Evolutionary conservation across 192 early-diverging fungal genomes (phyloP), one percentile per base, ranked within the genome.

Genomic region (Coemansia interrupta): DNA sequence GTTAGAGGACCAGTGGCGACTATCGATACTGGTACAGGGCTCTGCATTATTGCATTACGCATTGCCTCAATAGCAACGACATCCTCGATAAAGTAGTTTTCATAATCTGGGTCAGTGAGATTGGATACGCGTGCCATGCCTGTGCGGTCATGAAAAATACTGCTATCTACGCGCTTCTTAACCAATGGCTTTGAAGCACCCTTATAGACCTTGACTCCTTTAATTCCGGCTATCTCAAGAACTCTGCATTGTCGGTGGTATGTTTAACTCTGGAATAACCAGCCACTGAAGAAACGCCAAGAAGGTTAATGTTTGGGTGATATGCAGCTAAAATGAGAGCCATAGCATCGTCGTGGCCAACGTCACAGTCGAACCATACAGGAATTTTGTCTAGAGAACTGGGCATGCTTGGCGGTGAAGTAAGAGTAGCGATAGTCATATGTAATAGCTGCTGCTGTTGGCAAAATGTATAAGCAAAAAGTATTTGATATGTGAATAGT

Each of bases 1-100:
- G 80, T 82, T 46, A 78, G 49, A 4, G 80, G 74, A 1, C 75
- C 80, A 23, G 67, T 60, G 1, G 80, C 75, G 5, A 66, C 68
- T 13, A 82, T 38, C 1, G 51, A 43, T 10, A 70, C 45, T 0
- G 62, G 67, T 55, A 39, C 45, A 3, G 28, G n/a, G 22, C 55
- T 68, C 32, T 14, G 29, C 51, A 65, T 65, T 24, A 75, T 69
- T 2, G 63, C 63, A 6, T 50, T 14, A 8, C 20, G 32, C 56
- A 75, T 64, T 22, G 63, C 69, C 5, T 56, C 58, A 18, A 65
- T 48, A 2, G 63, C 69, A 30, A 45, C 56, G 0, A 23, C 48
- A 36, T 40, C 58, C 4, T 28, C 24, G 17, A 8, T 50, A 42
- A 63, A 48, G 36, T 70, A 60, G 17, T 14, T 30, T 1, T 54